These are phyloP conservation scores for Passiflora organensis DNA, from an alignment of 345 rosid genomes.

Conservation along the genomic window DNA sequence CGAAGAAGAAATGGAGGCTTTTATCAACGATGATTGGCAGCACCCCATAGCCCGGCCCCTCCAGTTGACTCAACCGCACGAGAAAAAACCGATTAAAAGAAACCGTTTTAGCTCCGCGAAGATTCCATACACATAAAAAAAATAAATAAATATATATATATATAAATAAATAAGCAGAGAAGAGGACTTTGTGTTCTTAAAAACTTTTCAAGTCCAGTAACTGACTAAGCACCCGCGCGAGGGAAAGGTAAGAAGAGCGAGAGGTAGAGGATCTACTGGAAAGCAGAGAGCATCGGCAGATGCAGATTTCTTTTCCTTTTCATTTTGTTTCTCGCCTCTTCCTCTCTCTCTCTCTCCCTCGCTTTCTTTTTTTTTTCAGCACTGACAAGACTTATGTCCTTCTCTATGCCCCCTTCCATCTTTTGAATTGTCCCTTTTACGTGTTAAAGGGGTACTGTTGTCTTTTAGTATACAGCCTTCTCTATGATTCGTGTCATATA, in stretches of 20 bases:
- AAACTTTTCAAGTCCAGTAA: neutral
- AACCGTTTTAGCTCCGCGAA: no score
- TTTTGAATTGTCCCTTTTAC: conserved; percentile 27
- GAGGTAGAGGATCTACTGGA: conserved; percentile 12
- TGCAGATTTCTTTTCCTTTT: conserved; percentile 20
- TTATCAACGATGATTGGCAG: conserved; percentile 19
- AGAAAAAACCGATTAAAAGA: neutral
- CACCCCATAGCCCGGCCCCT: conserved; percentile 22
- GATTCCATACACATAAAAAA: no score
- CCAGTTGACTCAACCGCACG: conserved; percentile 9
- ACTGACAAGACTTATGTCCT: conserved; percentile 29
- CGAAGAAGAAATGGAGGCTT: neutral
- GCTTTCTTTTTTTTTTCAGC: conserved; percentile 8
- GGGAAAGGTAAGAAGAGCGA: conserved; percentile 5
- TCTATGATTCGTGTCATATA: neutral
- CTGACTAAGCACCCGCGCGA: conserved; percentile 13
- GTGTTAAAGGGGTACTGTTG: conserved; percentile 26
- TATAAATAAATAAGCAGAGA: neutral
- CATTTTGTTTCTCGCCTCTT: neutral
- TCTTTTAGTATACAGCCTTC: conserved; percentile 8
- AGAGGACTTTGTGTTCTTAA: neutral
- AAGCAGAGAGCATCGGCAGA: conserved; percentile 4
- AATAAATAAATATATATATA: no score
- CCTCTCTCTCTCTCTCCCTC: neutral
- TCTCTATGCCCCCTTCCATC: conserved; percentile 7